Percentiles rank a stretch among this genome's conserved stretches.
phyloP scores from a whole-genome alignment of 2,329 filamentous ascomycete genomes.

The Didymella segeticola region DNA sequence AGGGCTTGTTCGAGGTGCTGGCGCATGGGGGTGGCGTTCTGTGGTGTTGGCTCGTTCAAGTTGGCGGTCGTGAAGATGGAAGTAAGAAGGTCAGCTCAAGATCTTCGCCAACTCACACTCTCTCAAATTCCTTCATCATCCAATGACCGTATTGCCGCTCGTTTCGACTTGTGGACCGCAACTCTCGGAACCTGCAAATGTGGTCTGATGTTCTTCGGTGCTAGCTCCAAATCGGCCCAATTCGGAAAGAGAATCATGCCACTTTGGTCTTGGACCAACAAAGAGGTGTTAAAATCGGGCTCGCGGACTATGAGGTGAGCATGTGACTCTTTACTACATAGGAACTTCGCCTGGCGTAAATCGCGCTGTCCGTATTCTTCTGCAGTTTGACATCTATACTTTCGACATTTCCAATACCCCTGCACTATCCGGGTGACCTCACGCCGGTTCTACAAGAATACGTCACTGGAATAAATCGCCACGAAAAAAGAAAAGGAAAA shows the following conservation, averaged over 20 bases:
- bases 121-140: neutral
- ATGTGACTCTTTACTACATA: constrained; percentile 13
- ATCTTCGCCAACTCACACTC: neutral
- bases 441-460: too few relatives aligned
- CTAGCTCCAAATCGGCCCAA: constrained; percentile 24
- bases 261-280: constrained; percentile 19
- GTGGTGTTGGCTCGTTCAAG: too few relatives aligned
- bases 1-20: too few relatives aligned
- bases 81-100: neutral
- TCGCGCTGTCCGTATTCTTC: neutral
- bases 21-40: too few relatives aligned
- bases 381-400: too few relatives aligned
- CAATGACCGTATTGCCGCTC: constrained; percentile 21
- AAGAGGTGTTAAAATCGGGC: neutral
- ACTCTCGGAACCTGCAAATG: neutral
- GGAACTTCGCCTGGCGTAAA: neutral
- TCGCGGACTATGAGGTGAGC: neutral
- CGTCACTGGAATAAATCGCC: too few relatives aligned
- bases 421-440: too few relatives aligned
- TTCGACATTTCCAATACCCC: too few relatives aligned
- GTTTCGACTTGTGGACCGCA: constrained; percentile 19
- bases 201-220: constrained; percentile 29
- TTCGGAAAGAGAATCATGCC: constrained; percentile 27
- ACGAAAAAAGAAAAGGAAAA: too few relatives aligned
- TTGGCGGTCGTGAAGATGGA: too few relatives aligned